These are phyloP conservation scores for Ganoderma meredithae DNA, from an alignment of 1,284 basidiomycete genomes.

Conservation along the genomic window DNA sequence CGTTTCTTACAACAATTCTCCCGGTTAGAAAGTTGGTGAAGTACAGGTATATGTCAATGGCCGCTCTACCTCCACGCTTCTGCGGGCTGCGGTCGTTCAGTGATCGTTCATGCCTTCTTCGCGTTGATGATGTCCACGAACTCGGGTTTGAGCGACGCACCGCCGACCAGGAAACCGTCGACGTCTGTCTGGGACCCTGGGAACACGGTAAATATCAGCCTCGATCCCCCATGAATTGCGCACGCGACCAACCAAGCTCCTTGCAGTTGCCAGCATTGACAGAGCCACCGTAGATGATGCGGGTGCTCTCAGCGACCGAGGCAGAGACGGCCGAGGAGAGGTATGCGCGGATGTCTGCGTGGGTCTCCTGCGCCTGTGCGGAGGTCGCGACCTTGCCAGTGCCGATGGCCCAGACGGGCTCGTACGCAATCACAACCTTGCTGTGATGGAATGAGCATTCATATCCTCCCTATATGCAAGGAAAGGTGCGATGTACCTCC, in stretches of 20 bases:
- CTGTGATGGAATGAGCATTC: slow-evolving; percentile 46
- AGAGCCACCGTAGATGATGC: slow-evolving; percentile 96
- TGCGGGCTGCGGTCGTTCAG: slow-evolving; percentile 22
- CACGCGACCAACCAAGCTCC: slow-evolving; percentile 74
- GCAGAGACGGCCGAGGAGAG: slow-evolving; percentile 72
- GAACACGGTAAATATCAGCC: slow-evolving; percentile 9
- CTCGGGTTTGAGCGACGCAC: slow-evolving; percentile 97
- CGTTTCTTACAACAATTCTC: slow-evolving; percentile 6
- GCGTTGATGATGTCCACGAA: slow-evolving; percentile 94
- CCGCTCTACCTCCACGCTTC: not conserved
- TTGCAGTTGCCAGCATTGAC: slow-evolving; percentile 90
- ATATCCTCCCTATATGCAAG: not conserved
- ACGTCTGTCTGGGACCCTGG: slow-evolving; percentile 84
- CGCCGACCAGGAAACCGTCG: slow-evolving; percentile 99
- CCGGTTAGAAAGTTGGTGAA: not conserved
- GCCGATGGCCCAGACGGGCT: slow-evolving; percentile 99
- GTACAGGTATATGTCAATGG: not conserved
- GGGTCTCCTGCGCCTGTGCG: slow-evolving; percentile 93
- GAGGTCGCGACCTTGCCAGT: slow-evolving; percentile 96
- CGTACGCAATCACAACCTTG: slow-evolving; percentile 94
- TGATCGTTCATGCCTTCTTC: slow-evolving; percentile 43
- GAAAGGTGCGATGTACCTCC: slow-evolving; percentile 62
- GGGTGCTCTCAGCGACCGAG: slow-evolving; percentile 76
- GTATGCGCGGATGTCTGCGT: slow-evolving; percentile 85
- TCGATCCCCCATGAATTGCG: slow-evolving; percentile 2